These are phyloP conservation scores for Lyophyllum atratum DNA, from an alignment of 768 basidiomycete species.

Conservation along the genomic window DNA sequence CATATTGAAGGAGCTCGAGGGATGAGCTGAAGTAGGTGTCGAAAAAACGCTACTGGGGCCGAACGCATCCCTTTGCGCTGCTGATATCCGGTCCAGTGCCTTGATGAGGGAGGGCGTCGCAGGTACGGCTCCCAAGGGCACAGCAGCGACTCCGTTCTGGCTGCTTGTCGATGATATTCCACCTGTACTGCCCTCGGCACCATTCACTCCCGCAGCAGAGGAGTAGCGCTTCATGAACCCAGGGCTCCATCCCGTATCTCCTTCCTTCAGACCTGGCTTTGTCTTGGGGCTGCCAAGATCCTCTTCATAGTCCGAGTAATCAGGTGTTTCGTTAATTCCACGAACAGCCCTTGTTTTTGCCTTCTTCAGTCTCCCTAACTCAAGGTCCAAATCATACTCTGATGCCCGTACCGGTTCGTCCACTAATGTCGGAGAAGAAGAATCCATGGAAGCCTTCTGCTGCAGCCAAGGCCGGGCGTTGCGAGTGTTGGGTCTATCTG, in stretches of 20 bases:
- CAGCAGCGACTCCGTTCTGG: neutral
- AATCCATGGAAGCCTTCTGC: conserved; percentile 20
- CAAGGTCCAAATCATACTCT: conserved; percentile 2
- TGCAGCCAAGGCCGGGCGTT: conserved; percentile 15
- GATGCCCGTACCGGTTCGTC: conserved; percentile 5
- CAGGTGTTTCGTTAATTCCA: conserved; percentile 24
- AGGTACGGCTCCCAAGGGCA: conserved; percentile 42
- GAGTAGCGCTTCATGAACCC: conserved; percentile 47
- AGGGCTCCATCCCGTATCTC: conserved; percentile 45
- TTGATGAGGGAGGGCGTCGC: conserved; percentile 66
- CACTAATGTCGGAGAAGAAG: conserved; percentile 19
- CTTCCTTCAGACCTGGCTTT: conserved; percentile 10
- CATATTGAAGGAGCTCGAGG: neutral
- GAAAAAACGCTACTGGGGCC: conserved; percentile 8
- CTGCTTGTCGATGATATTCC: conserved; percentile 7
- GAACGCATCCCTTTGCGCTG: conserved; percentile 58
- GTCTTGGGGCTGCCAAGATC: conserved; percentile 30
- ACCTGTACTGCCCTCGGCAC: neutral
- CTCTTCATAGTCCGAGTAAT: conserved; percentile 54
- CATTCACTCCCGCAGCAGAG: conserved; percentile 12
- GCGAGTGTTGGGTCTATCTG: conserved; percentile 2
- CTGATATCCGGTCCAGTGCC: conserved; percentile 60
- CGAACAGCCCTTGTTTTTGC: conserved; percentile 1
- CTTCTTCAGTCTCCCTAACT: conserved; percentile 13
- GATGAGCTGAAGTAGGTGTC: neutral